Evolutionary conservation across 75 land plant species (phyloP).

Genomic region (Adiantum capillusveneris): DNA sequence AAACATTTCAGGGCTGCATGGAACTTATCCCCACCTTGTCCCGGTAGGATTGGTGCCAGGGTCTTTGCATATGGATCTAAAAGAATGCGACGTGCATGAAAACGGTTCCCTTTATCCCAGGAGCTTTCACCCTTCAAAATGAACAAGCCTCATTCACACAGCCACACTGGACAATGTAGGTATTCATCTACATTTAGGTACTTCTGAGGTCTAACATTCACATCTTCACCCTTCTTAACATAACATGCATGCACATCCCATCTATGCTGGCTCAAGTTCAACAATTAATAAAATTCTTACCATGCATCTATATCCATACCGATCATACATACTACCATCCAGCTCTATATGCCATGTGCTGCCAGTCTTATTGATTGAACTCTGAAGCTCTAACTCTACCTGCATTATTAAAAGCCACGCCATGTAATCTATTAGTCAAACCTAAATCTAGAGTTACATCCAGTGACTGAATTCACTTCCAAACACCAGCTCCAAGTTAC

Average conservation of each 20-base stretch:
- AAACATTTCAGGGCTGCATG: not conserved
- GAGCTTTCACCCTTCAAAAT: slow-evolving; percentile 22
- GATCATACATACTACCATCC: slow-evolving; percentile 32
- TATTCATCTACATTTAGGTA: no score
- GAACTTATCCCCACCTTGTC: slow-evolving; percentile 22
- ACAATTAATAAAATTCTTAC: slow-evolving; percentile 11
- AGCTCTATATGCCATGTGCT: slow-evolving; percentile 79
- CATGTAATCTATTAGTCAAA: not conserved
- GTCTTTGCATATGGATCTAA: slow-evolving; percentile 86
- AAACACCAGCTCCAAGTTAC: not conserved
- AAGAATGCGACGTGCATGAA: slow-evolving; percentile 40
- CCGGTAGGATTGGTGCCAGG: slow-evolving; percentile 35
- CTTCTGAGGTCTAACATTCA: no score
- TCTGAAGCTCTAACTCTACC: slow-evolving; percentile 83
- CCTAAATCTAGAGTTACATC: not conserved
- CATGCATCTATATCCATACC: slow-evolving; percentile 90
- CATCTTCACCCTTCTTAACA: no score
- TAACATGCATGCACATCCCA: no score
- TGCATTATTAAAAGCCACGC: slow-evolving; percentile 6
- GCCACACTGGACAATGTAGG: no score
- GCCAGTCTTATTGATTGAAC: slow-evolving; percentile 65
- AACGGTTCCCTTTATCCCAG: slow-evolving; percentile 39
- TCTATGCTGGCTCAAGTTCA: no score
- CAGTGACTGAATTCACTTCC: not conserved
- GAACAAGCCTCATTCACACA: no score